Evolutionary conservation across 2,329 filamentous ascomycete genomes (phyloP).

Genomic region (Cadophora gregata): DNA sequence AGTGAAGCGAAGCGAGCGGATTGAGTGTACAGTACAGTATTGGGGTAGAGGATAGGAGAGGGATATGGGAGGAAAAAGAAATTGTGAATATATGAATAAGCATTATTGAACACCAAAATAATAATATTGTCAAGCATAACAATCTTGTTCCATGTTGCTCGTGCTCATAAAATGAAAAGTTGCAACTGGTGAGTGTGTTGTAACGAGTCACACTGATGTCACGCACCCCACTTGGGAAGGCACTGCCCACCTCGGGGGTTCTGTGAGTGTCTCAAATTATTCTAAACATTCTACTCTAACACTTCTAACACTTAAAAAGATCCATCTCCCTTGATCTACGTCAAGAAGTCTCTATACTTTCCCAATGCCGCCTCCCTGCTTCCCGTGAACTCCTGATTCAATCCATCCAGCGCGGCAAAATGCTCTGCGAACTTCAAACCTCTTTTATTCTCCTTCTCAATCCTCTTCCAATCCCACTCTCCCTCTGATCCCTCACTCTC

Average conservation of each 20-base stretch:
- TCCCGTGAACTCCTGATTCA: slow-evolving; percentile 48
- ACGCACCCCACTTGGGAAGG: background rate
- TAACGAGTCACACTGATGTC: background rate
- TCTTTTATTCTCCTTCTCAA: slow-evolving; percentile 60
- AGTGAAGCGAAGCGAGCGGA: background rate
- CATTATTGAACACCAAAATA: background rate
- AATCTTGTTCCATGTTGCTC: too few species aligned
- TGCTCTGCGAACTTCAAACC: slow-evolving; percentile 61
- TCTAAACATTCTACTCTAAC: background rate
- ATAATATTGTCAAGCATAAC: background rate
- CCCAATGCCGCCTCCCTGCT: slow-evolving; percentile 43
- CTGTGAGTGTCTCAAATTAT: background rate
- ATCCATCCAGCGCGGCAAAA: slow-evolving; percentile 62
- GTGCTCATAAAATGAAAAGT: too few species aligned
- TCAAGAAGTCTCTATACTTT: slow-evolving; percentile 43
- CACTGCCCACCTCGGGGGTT: too few species aligned
- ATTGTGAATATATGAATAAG: slow-evolving; percentile 1
- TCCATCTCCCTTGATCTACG: slow-evolving; percentile 20
- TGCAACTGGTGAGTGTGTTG: too few species aligned
- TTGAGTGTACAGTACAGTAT: slow-evolving; percentile 1
- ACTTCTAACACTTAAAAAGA: background rate
- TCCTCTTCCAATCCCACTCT: slow-evolving; percentile 62
- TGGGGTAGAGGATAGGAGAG: background rate
- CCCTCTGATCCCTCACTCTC: slow-evolving; percentile 21
- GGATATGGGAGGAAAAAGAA: background rate